Evolutionary conservation across 495 filamentous ascomycete genomes (phyloP).

Genomic region (Eremomyces bilateralis): DNA sequence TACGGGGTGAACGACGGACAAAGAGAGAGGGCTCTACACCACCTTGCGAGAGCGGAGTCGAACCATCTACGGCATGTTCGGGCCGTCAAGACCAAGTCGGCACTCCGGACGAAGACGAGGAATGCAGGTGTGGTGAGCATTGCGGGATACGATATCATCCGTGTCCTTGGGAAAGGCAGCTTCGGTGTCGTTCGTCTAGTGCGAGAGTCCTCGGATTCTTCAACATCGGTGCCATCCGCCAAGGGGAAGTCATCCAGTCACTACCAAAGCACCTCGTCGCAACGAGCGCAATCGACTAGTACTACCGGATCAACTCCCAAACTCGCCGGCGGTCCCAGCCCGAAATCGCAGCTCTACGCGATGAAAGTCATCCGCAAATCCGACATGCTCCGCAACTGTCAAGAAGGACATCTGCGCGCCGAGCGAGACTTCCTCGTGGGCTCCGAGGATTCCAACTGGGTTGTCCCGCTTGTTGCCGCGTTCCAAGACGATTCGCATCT

Average conservation of each 20-base stretch:
- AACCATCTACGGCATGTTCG: constrained; percentile 56
- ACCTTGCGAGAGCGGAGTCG: constrained; percentile 44
- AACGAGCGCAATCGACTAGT: neutral
- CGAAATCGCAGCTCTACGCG: constrained; percentile 40
- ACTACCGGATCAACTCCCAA: neutral
- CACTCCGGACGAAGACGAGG: constrained; percentile 18
- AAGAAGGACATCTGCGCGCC: constrained; percentile 80
- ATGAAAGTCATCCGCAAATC: constrained; percentile 95
- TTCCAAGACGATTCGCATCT: constrained; percentile 71
- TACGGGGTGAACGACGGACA: constrained; percentile 32
- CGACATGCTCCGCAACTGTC: constrained; percentile 68
- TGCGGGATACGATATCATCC: constrained; percentile 56
- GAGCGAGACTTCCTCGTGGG: constrained; percentile 82
- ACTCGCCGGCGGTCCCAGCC: neutral
- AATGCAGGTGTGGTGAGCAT: constrained; percentile 22
- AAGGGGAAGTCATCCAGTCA: too few relatives aligned
- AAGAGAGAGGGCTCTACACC: constrained; percentile 26
- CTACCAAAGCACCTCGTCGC: neutral
- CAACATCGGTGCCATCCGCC: neutral
- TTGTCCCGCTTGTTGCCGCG: constrained; percentile 68
- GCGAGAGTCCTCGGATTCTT: constrained; percentile 33
- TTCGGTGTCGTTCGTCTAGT: constrained; percentile 84
- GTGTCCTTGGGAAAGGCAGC: constrained; percentile 82
- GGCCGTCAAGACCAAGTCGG: constrained; percentile 39
- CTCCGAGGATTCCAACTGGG: constrained; percentile 63